A percentile compares a stretch with the other conserved stretches of the same genome.
Evolutionary conservation across 768 basidiomycete genomes (phyloP).

Genomic region (Calocera cornea): DNA sequence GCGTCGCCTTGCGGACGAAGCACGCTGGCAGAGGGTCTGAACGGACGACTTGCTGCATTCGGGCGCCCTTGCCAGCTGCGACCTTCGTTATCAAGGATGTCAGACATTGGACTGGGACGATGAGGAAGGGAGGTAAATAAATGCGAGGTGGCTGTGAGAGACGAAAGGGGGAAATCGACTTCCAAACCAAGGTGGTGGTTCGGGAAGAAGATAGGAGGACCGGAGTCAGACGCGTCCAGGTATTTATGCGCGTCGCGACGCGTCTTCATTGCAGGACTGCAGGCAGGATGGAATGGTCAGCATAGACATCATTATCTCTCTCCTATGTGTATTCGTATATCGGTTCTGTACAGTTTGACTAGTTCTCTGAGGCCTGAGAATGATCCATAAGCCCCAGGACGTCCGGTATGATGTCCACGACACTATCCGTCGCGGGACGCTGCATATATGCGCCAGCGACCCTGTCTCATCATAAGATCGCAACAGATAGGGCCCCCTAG

Average conservation of each 20-base stretch:
- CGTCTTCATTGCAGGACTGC: neutral
- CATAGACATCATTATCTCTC: neutral
- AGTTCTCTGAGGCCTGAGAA: too few species aligned
- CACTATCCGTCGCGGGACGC: neutral
- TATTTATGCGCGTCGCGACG: neutral
- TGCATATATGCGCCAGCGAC: too few species aligned
- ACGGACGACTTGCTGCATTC: neutral
- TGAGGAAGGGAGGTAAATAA: neutral
- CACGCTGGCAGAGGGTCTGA: neutral
- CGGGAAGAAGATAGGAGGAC: neutral
- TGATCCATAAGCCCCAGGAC: too few species aligned
- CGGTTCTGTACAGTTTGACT: too few species aligned
- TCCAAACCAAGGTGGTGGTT: neutral
- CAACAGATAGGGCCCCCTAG: neutral
- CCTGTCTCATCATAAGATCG: too few species aligned
- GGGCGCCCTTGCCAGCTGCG: neutral
- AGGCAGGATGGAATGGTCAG: neutral
- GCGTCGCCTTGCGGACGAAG: neutral
- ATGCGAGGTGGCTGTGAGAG: neutral
- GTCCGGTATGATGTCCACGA: too few species aligned
- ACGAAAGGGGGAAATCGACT: neutral
- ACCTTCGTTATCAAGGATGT: neutral
- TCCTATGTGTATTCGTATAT: neutral
- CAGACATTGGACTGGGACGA: neutral
- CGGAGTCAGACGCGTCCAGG: neutral